These are phyloP conservation scores for Penicillium janthinellum DNA, from an alignment of 2,329 filamentous ascomycete genomes.

Conservation along the genomic window DNA sequence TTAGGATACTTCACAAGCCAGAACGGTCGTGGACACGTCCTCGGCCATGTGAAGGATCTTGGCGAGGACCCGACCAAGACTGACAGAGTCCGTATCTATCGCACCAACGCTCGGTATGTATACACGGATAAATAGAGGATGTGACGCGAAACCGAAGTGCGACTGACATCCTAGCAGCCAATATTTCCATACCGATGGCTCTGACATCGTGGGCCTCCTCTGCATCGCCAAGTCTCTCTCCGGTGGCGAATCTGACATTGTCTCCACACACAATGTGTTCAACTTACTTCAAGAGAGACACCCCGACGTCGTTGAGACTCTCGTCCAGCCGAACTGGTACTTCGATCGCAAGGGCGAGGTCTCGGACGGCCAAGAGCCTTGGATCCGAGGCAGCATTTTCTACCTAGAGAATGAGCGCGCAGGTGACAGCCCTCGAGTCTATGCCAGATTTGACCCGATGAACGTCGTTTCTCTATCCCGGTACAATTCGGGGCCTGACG, in stretches of 20 bases:
- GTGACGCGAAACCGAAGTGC: background rate
- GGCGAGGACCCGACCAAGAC: constrained; percentile 77
- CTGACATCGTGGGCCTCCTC: constrained; percentile 77
- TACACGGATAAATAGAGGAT: no score
- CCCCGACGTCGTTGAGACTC: constrained; percentile 72
- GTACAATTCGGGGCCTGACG: constrained; percentile 60
- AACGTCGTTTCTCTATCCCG: constrained; percentile 71
- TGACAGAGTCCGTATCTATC: constrained; percentile 82
- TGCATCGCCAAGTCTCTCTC: constrained; percentile 75
- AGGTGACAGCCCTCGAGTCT: constrained; percentile 59
- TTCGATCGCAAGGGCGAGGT: constrained; percentile 86
- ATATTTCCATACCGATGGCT: constrained; percentile 81
- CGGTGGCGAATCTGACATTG: constrained; percentile 80
- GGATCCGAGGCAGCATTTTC: constrained; percentile 69
- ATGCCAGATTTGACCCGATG: constrained; percentile 74
- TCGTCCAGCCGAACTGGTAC: constrained; percentile 80
- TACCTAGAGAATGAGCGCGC: constrained; percentile 68
- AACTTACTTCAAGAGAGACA: constrained; percentile 72
- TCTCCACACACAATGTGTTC: constrained; percentile 75
- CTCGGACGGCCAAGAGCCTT: constrained; percentile 68
- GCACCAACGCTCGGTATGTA: constrained; percentile 68
- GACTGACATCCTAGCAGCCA: constrained; percentile 51
- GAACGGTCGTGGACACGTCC: constrained; percentile 77
- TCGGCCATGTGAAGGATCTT: constrained; percentile 84
- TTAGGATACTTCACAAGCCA: constrained; percentile 83